Evolutionary conservation across 371 early-diverging fungal species (phyloP), one percentile per base, ranked within the genome.

Genomic region (Mortierella sp.): DNA sequence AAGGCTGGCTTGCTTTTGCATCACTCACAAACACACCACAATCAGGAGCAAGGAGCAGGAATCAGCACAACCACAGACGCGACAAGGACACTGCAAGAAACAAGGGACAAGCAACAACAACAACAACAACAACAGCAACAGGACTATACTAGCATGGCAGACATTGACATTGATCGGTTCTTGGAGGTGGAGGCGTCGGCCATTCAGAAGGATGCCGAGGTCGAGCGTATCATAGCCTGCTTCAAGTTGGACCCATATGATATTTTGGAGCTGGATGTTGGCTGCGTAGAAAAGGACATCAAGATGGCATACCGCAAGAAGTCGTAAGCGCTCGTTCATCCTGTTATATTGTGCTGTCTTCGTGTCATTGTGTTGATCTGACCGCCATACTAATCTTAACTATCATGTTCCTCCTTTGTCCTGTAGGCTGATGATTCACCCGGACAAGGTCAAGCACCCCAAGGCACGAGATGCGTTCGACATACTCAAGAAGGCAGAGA

Each of bases 381-480:
- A 41, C 10, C 21, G 14, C 24, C 10, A 10, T 21, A 68, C 21
- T 8, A 35, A 49, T 79, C 48, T 5, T 71, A 43, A 41, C 14
- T 14, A 27, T 44, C 14, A 0, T 21, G 48, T 65, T 29, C 44
- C 29, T 46, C 46, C 55, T 70, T 49, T 60, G 14, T 18, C 71
- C 18, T 49, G 4, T 75, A 86, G 87, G 18, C 91, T 97, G 32
- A 95, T 96, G 87, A 94, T 96, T 48, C 98, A 98, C 81, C 98
- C 98, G 4, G 98, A 98, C 88, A 98, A 96, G 81, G 91, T 93
- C 48, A 90, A 93, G 72, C 97, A 97, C 81, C 93, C 93, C 29
- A 87, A 90, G 18, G 97, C 98, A 6, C 91, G 93, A 72, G 96
- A 96, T 51, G 96, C 97, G 0, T 98, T 98, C 83, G 94, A 95